Percentiles rank a stretch among this genome's conserved stretches.
Evolutionary conservation across 2,329 filamentous ascomycete species (phyloP).

Genomic region (Mycosphaerella sp.): DNA sequence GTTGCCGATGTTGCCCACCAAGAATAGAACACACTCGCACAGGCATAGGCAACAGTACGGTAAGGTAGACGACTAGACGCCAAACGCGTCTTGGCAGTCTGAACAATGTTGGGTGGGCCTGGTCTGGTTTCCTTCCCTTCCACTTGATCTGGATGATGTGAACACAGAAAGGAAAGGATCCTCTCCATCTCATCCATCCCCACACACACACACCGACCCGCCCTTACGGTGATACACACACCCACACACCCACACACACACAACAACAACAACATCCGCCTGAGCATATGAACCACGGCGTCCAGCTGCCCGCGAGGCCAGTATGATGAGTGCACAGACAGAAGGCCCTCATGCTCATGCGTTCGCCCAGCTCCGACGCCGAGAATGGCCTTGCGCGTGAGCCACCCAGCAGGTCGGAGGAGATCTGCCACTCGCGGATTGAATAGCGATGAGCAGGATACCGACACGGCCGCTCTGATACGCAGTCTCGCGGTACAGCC

Average conservation of each 20-base stretch:
- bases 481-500: conserved; percentile 17
- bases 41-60: too few relatives aligned
- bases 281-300: conserved; percentile 12
- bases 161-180: neutral
- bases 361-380: conserved; percentile 12
- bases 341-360: neutral
- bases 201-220: neutral
- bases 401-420: conserved; percentile 20
- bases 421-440: conserved; percentile 27
- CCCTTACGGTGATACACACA: neutral
- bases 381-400: conserved; percentile 24
- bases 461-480: conserved; percentile 23
- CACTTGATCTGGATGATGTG: too few relatives aligned
- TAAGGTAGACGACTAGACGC: too few relatives aligned
- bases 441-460: conserved; percentile 24
- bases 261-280: neutral
- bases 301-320: conserved; percentile 11
- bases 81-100: too few relatives aligned
- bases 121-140: too few relatives aligned
- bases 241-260: neutral
- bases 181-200: neutral
- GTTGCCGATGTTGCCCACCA: too few relatives aligned
- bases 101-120: too few relatives aligned
- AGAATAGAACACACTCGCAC: too few relatives aligned
- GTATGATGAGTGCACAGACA: conserved; percentile 19